Evolutionary conservation across 352 stramenopile genomes (phyloP).

Genomic region (Phytophthora pseudosyringae): DNA sequence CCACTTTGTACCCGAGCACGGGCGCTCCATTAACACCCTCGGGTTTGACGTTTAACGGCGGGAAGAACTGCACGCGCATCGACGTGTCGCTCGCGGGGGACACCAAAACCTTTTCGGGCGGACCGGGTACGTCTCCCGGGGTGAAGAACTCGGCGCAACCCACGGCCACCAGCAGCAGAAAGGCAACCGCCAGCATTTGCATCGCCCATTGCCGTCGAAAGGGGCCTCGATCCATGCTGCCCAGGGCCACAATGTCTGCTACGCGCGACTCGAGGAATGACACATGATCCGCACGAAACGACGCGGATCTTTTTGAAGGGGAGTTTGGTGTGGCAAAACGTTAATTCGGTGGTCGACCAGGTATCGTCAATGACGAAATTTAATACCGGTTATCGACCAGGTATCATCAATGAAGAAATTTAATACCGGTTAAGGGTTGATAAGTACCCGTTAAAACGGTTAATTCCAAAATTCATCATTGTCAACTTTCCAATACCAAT

Average conservation of each 20-base stretch:
- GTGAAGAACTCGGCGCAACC: slow-evolving; percentile 55
- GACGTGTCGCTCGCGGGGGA: slow-evolving; percentile 51
- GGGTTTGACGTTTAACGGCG: slow-evolving; percentile 58
- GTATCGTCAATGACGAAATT: too few species aligned
- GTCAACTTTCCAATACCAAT: too few species aligned
- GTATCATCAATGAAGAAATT: too few species aligned
- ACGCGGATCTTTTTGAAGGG: background rate
- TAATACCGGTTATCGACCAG: too few species aligned
- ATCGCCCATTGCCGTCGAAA: background rate
- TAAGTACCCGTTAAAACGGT: too few species aligned
- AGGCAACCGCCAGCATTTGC: background rate
- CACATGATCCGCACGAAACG: slow-evolving; percentile 7
- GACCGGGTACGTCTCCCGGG: slow-evolving; percentile 67
- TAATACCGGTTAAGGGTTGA: too few species aligned
- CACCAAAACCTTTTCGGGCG: slow-evolving; percentile 68
- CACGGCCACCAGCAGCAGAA: slow-evolving; percentile 3
- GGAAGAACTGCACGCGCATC: slow-evolving; percentile 69
- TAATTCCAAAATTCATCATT: too few species aligned
- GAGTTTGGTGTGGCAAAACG: background rate
- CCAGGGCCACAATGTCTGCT: background rate
- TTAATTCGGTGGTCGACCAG: background rate
- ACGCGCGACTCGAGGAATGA: background rate
- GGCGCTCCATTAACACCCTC: slow-evolving; percentile 75
- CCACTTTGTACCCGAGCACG: slow-evolving; percentile 81
- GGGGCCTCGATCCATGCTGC: background rate